Percentiles rank a stretch among this genome's conserved stretches.
phyloP scores from a whole-genome alignment of 2,329 filamentous ascomycete species.

The Phialemonium atrogriseum region DNA sequence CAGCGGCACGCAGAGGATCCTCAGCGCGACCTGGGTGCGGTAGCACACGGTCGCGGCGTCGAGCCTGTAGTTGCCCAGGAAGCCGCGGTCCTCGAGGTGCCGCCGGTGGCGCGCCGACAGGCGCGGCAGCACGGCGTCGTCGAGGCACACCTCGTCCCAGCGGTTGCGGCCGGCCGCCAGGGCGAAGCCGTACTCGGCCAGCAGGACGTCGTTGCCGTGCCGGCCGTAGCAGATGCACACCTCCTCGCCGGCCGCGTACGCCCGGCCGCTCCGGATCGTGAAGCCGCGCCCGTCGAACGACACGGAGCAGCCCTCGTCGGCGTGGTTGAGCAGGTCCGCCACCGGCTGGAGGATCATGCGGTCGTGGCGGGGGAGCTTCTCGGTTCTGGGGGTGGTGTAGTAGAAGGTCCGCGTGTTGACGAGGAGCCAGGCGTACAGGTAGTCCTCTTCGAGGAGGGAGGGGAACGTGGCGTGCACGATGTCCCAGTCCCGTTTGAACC shows the following conservation, averaged over 20 bases:
- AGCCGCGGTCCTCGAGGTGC: conserved; percentile 35
- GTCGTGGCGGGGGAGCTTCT: conserved; percentile 38
- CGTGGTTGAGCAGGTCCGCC: conserved; percentile 61
- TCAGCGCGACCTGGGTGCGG: conserved; percentile 45
- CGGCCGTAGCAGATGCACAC: conserved; percentile 61
- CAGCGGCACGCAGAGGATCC: conserved; percentile 25
- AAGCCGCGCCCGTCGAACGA: conserved; percentile 42
- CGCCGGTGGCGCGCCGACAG: conserved; percentile 23
- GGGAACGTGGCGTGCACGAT: conserved; percentile 21
- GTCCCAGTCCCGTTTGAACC: conserved; percentile 32
- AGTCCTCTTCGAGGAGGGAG: conserved; percentile 23
- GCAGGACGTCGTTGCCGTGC: conserved; percentile 65
- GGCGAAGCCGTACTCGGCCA: conserved; percentile 56
- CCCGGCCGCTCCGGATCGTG: conserved; percentile 39
- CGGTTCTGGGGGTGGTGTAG: conserved; percentile 38
- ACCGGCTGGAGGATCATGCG: conserved; percentile 63
- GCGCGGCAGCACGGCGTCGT: conserved; percentile 32
- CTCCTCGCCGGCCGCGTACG: conserved; percentile 52
- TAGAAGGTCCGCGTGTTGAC: conserved; percentile 57
- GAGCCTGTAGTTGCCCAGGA: conserved; percentile 42
- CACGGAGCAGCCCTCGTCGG: conserved; percentile 40
- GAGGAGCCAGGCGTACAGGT: conserved; percentile 45
- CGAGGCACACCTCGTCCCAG: conserved; percentile 40
- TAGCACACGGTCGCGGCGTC: conserved; percentile 44
- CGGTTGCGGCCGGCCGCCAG: conserved; percentile 33